Evolutionary conservation across 2,329 filamentous ascomycete species (phyloP).

Genomic region (Colletotrichum tropicicola): DNA sequence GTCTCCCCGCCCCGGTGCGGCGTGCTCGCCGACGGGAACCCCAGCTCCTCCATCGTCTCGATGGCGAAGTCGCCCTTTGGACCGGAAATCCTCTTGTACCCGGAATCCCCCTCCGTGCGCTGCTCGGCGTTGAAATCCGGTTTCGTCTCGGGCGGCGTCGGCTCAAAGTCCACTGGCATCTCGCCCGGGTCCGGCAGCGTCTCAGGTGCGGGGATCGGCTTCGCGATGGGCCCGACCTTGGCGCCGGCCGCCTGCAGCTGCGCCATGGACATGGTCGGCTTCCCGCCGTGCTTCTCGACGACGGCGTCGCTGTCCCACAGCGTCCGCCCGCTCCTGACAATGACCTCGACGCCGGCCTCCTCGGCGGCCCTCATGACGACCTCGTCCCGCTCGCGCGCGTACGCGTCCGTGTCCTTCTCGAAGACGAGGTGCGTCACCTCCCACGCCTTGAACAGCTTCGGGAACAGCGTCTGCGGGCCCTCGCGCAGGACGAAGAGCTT

Average conservation of each 20-base stretch:
- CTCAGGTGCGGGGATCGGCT: conserved; percentile 68
- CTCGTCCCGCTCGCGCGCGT: conserved; percentile 71
- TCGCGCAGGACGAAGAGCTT: conserved; percentile 78
- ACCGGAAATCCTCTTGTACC: conserved; percentile 70
- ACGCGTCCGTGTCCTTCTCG: conserved; percentile 81
- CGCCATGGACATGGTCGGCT: conserved; percentile 78
- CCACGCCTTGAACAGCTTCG: conserved; percentile 79
- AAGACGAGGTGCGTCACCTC: conserved; percentile 80
- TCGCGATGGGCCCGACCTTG: conserved; percentile 69
- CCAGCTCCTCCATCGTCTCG: conserved; percentile 77
- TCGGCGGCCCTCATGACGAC: conserved; percentile 66
- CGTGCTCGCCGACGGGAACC: conserved; percentile 71
- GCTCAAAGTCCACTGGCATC: conserved; percentile 67
- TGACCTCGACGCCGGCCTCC: conserved; percentile 72
- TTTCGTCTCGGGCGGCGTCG: conserved; percentile 56
- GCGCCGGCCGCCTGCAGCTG: conserved; percentile 72
- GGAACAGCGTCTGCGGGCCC: conserved; percentile 74
- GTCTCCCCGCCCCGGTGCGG: conserved; percentile 78
- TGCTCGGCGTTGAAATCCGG: conserved; percentile 69
- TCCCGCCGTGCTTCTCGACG: conserved; percentile 70
- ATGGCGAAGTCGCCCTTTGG: conserved; percentile 74
- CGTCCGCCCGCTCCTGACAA: conserved; percentile 72
- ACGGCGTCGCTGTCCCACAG: conserved; percentile 79
- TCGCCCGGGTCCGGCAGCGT: conserved; percentile 72
- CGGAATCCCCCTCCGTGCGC: conserved; percentile 62